These are phyloP conservation scores for Blastocladiella emersonii DNA, from an alignment of 371 early-diverging fungal genomes.

Conservation along the genomic window DNA sequence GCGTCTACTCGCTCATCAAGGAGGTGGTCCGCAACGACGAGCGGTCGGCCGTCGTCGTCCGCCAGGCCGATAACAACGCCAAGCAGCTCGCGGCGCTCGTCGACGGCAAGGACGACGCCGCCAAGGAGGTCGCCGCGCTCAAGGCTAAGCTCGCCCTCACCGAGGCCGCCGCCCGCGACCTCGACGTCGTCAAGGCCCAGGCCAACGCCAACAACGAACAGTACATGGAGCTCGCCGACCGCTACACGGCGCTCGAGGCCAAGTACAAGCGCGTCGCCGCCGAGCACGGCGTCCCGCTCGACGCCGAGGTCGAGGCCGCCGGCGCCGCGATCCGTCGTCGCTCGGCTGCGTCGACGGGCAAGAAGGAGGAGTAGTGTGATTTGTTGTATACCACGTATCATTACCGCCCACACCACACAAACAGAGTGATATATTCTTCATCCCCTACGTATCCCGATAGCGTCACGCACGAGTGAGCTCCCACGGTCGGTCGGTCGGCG, in stretches of 20 bases:
- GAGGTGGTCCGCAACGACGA: conserved; percentile 54
- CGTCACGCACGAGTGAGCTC: too few species aligned
- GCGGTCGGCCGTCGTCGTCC: conserved; percentile 12
- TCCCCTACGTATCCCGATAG: too few species aligned
- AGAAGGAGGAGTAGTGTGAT: too few species aligned
- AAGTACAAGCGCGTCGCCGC: conserved; percentile 12
- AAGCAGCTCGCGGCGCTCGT: conserved; percentile 25
- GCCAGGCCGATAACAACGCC: conserved; percentile 26
- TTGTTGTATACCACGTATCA: too few species aligned
- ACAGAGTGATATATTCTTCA: too few species aligned
- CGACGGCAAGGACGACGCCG: conserved; percentile 20
- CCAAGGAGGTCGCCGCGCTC: conserved; percentile 26
- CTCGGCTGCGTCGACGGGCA: too few species aligned
- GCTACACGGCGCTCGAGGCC: conserved; percentile 43
- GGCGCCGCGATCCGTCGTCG: too few species aligned
- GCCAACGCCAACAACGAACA: conserved; percentile 49
- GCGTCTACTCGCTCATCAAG: conserved; percentile 54
- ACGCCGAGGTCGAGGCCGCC: background rate
- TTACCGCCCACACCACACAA: too few species aligned
- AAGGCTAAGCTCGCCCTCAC: conserved; percentile 34
- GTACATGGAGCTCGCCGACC: conserved; percentile 60
- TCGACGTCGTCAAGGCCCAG: conserved; percentile 63
- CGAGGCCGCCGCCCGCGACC: conserved; percentile 38
- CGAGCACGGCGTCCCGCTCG: background rate
- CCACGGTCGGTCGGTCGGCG: too few species aligned